Conservation (phyloP, 306 rosid species). For the Dryas alaskensis region DNA sequence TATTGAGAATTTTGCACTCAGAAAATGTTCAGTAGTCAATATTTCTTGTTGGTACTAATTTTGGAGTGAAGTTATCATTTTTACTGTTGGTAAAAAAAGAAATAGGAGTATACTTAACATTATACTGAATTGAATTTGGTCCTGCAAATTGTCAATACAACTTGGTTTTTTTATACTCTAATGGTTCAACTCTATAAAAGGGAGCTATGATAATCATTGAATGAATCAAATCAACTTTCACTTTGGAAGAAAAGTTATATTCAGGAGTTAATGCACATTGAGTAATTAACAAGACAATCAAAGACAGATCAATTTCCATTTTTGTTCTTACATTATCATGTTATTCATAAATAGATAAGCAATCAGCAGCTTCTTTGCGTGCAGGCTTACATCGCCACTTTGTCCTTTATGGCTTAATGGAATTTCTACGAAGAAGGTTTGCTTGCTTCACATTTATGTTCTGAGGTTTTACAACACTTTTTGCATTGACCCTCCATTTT, state of each 20-base stretch:
- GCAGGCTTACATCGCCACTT: constrained; percentile 94
- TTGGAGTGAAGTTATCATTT: constrained; percentile 5
- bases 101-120: not conserved
- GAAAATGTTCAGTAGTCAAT: not conserved
- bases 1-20: not conserved
- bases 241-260: not conserved
- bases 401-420: constrained; percentile 91
- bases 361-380: constrained; percentile 15
- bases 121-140: not conserved
- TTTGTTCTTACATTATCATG: constrained; percentile 19
- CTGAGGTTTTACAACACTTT: constrained; percentile 5
- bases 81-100: not conserved
- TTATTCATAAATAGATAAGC: not conserved
- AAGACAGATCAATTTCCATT: constrained; percentile 14
- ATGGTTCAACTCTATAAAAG: not conserved
- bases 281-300: constrained; percentile 1
- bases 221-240: not conserved
- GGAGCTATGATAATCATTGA: not conserved
- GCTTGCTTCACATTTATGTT: constrained; percentile 23
- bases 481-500: constrained; percentile 10
- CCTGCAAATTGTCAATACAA: too few species aligned
- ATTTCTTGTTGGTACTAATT: not conserved
- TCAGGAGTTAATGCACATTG: constrained; percentile 7
- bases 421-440: constrained; percentile 78
- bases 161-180: not conserved